phyloP scores from a whole-genome alignment of 306 rosid species.

The Dryas octopetala region DNA sequence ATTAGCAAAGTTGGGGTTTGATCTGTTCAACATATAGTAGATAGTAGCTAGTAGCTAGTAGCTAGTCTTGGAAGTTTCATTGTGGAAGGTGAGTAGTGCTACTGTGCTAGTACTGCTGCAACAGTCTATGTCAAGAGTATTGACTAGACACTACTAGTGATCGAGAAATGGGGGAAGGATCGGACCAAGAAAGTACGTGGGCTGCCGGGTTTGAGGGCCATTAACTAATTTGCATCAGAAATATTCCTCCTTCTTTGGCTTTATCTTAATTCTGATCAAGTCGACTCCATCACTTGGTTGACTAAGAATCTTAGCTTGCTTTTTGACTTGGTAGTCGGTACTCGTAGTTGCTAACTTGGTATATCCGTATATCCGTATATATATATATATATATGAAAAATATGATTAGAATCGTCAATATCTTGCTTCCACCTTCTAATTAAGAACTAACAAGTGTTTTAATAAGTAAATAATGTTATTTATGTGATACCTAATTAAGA shows the following conservation, averaged over 20 bases:
- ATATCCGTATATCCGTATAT: too few relatives aligned
- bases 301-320: neutral
- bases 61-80: neutral
- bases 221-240: neutral
- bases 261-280: neutral
- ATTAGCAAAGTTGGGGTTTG: neutral
- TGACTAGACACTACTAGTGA: neutral
- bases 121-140: neutral
- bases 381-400: too few relatives aligned
- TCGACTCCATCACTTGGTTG: slow-evolving; percentile 1
- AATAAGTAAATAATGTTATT: too few relatives aligned
- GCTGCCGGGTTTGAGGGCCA: neutral
- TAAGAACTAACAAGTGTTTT: too few relatives aligned
- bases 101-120: neutral
- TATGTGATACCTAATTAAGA: too few relatives aligned
- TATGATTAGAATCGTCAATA: too few relatives aligned
- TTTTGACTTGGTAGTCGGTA: neutral
- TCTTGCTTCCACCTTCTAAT: too few relatives aligned
- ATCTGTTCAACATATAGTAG: neutral
- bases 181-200: neutral
- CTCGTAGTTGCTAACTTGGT: too few relatives aligned
- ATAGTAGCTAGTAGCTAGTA: too few relatives aligned
- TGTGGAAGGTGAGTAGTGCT: neutral
- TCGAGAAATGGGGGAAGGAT: slow-evolving; percentile 3
- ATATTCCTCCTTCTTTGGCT: neutral